phyloP scores from a whole-genome alignment of 331 rosid genomes.

The Acacia pycnantha region DNA sequence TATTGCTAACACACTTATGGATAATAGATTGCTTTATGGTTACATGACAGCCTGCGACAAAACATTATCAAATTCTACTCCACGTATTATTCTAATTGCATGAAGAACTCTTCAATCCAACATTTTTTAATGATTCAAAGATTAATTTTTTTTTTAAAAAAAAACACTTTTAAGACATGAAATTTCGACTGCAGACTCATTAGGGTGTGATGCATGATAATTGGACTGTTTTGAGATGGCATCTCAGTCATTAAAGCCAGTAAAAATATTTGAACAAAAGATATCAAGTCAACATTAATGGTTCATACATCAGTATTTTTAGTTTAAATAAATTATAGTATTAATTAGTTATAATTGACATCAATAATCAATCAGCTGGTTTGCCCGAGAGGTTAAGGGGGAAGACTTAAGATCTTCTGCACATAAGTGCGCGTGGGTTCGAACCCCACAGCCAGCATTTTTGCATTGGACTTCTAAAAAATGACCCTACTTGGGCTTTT shows the following conservation, averaged over 20 bases:
- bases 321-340: no score
- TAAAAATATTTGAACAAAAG: neutral
- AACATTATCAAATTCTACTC: neutral
- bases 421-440: slow-evolving; percentile 94
- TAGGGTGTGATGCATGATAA: neutral
- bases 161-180: neutral
- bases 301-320: no score
- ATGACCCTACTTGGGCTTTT: no score
- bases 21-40: neutral
- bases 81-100: neutral
- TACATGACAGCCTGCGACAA: neutral
- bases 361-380: slow-evolving; percentile 27
- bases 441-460: slow-evolving; percentile 89
- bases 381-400: slow-evolving; percentile 99
- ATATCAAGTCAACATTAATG: no score
- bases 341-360: fast-evolving
- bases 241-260: neutral
- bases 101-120: neutral
- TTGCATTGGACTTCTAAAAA: neutral
- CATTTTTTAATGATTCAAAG: neutral
- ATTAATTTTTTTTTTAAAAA: neutral
- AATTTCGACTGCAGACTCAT: neutral
- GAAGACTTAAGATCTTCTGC: slow-evolving; percentile 96
- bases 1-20: no score
- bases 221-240: neutral